Evolutionary conservation across 1,284 basidiomycete species (phyloP).

Genomic region (Fomes fomentarius): DNA sequence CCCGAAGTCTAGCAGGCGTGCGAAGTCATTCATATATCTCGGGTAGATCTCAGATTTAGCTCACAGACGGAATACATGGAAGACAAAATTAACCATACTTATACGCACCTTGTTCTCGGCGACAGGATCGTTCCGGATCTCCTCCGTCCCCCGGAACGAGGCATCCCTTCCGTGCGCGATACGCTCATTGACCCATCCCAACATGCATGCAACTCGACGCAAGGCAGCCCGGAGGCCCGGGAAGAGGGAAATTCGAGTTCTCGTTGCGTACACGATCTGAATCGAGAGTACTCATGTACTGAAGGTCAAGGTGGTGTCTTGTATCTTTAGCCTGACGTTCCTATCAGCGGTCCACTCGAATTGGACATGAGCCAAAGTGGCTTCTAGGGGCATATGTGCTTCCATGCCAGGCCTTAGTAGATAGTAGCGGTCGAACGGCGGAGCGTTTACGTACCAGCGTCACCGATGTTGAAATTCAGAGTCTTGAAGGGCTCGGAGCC

Average conservation of each 20-base stretch:
- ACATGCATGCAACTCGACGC: too few species aligned
- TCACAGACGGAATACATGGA: conserved; percentile 4
- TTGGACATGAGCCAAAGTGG: conserved; percentile 71
- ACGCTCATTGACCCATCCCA: neutral
- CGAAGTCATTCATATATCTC: neutral
- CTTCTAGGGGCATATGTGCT: conserved; percentile 75
- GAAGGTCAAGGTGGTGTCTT: conserved; percentile 82
- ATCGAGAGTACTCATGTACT: conserved; percentile 53
- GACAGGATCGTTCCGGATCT: neutral
- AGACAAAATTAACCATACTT: conserved; percentile 10
- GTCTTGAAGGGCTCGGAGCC: conserved; percentile 87
- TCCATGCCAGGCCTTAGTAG: neutral
- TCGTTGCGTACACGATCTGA: conserved; percentile 1
- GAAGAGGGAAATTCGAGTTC: neutral
- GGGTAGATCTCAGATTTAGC: conserved; percentile 10
- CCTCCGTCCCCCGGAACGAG: conserved; percentile 10
- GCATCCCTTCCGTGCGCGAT: neutral
- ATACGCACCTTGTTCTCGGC: neutral
- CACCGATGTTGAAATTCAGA: conserved; percentile 74
- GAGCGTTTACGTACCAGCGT: conserved; percentile 48
- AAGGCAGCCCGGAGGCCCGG: too few species aligned
- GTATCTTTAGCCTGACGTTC: conserved; percentile 80
- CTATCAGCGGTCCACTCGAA: conserved; percentile 87
- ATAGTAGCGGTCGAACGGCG: neutral
- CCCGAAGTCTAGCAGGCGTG: conserved; percentile 7